A percentile compares a stretch with the other conserved stretches of the same genome.
phyloP scores from a whole-genome alignment of 2,329 filamentous ascomycete genomes.

The Domatiomyces globalis region DNA sequence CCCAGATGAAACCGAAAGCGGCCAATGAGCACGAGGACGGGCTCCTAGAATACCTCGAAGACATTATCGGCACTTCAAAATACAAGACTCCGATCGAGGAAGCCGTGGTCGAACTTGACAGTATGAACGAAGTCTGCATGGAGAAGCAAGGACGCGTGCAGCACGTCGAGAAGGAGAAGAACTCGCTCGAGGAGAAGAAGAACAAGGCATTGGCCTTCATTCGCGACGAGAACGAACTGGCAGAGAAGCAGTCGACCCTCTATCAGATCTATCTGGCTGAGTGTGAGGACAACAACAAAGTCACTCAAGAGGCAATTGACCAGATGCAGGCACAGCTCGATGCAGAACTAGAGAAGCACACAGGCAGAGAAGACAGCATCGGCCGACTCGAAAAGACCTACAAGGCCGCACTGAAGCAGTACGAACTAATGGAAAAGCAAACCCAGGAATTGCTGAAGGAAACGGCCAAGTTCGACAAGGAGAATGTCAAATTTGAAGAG shows the following conservation, averaged over 20 bases:
- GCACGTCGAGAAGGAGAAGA: slow-evolving; percentile 96
- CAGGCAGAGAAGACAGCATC: slow-evolving; percentile 79
- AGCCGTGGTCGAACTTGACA: slow-evolving; percentile 75
- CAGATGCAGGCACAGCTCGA: slow-evolving; percentile 82
- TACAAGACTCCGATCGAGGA: slow-evolving; percentile 97
- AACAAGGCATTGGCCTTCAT: slow-evolving; percentile 82
- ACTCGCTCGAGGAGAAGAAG: slow-evolving; percentile 86
- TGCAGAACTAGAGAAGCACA: slow-evolving; percentile 77
- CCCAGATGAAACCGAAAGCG: slow-evolving; percentile 97
- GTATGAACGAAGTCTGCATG: slow-evolving; percentile 81
- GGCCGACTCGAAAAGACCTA: slow-evolving; percentile 78
- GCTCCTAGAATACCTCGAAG: slow-evolving; percentile 87
- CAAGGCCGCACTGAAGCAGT: slow-evolving; percentile 68
- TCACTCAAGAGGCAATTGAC: slow-evolving; percentile 78
- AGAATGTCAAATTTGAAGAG: slow-evolving; percentile 93
- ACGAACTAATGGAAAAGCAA: slow-evolving; percentile 67
- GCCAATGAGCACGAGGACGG: slow-evolving; percentile 91
- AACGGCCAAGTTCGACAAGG: slow-evolving; percentile 85
- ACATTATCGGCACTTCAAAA: slow-evolving; percentile 97
- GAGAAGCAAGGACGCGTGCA: slow-evolving; percentile 94
- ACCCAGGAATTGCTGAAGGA: slow-evolving; percentile 70
- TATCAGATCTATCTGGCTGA: slow-evolving; percentile 87
- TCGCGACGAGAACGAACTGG: slow-evolving; percentile 82
- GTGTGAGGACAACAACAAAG: slow-evolving; percentile 73
- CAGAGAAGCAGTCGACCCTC: slow-evolving; percentile 73